phyloP scores from a whole-genome alignment of 1,284 basidiomycete genomes.

The Boletellus dicymbophilus region DNA sequence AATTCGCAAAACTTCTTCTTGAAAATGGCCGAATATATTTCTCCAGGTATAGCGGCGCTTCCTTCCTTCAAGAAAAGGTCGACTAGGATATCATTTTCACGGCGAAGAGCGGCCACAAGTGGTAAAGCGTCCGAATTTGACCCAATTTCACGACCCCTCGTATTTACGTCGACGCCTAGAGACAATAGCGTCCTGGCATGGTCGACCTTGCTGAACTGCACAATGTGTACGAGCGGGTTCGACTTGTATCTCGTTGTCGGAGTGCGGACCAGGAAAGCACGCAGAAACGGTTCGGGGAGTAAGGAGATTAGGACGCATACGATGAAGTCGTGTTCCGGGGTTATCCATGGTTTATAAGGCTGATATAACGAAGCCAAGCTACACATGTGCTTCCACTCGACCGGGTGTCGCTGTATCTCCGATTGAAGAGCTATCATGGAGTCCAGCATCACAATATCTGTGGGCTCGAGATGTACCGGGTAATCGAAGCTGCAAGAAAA shows the following conservation, averaged over 20 bases:
- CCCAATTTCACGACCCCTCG: background rate
- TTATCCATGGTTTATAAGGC: background rate
- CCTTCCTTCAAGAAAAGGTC: background rate
- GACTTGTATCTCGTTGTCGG: background rate
- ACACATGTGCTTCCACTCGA: slow-evolving; percentile 5
- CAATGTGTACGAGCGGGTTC: slow-evolving; percentile 5
- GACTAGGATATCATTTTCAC: background rate
- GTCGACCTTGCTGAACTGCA: slow-evolving; percentile 1
- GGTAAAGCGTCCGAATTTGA: background rate
- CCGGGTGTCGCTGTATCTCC: background rate
- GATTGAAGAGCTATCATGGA: background rate
- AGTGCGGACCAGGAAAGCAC: background rate
- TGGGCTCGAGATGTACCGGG: background rate
- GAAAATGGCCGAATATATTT: background rate
- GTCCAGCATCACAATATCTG: background rate
- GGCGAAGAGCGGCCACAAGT: background rate
- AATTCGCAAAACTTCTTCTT: background rate
- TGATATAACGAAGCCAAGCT: background rate
- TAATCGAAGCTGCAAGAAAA: slow-evolving; percentile 4
- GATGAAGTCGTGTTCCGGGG: slow-evolving; percentile 7
- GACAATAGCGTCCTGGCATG: slow-evolving; percentile 4
- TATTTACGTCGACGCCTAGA: background rate
- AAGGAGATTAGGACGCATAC: slow-evolving; percentile 1
- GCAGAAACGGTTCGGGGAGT: background rate
- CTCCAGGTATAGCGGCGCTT: background rate